Evolutionary conservation across 768 basidiomycete species (phyloP), one percentile per base, ranked within the genome.

Genomic region (Tricholoma saponaceum): DNA sequence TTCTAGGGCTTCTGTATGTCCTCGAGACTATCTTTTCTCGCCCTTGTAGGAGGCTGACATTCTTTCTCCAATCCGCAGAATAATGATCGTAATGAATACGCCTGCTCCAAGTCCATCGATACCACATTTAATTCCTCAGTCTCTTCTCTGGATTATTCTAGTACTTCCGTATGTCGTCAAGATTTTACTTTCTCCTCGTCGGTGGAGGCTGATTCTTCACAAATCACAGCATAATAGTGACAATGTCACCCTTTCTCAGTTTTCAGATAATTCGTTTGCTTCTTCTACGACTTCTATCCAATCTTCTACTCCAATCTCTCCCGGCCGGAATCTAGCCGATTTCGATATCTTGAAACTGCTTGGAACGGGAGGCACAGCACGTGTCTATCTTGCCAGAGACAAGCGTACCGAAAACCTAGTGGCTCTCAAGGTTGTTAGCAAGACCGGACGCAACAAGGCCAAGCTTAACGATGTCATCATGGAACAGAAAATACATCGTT

Each of bases 261-360:
- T 30, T 18, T 50, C 47, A n/a, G 22, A n/a, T n/a, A 18, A 50
- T 30, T 50, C 47, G 9, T 9, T 23, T 28, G 47, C 47, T 3
- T 30, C 47, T 30, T 50, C 47, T 30, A 30, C 47, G 4, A 50
- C n/a, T 30, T 50, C 47, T 28, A 18, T 50, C 16, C 47, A 50
- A 30, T 50, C 26, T 12, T 50, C 26, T 28, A 16, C n/a, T 30
- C 14, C 26, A n/a, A 8, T 28, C 9, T 18, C 47, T 8, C n/a
- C 47, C 16, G 28, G 26, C 26, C 47, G 26, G 16, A 50, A 18
- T 50, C 8, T 50, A 28, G n/a, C 47, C 2, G 41, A 54, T n/a
- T 54, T 54, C 39, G 30, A 28, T 54, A 32, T 54, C 6, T 32
- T 54, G 39, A 54, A 54, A 44, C 28, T 54, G n/a, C 53, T 54